Evolutionary conservation across 2,329 filamentous ascomycete genomes (phyloP).

Genomic region (Cladosporium halotolerans): DNA sequence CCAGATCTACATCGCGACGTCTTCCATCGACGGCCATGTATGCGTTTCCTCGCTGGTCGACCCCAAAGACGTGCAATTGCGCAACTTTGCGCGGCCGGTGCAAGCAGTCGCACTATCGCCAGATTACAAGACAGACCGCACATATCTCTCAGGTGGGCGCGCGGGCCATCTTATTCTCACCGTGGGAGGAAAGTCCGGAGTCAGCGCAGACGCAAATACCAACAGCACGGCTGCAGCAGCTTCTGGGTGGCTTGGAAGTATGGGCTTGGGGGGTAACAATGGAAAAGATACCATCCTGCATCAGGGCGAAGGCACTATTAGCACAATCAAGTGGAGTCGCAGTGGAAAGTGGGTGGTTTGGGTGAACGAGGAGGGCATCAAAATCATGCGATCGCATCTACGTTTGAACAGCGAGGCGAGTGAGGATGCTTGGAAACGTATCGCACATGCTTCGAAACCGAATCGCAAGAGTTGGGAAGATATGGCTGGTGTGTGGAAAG

Average conservation of each 20-base stretch:
- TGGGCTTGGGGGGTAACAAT: slow-evolving; percentile 67
- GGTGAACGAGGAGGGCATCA: slow-evolving; percentile 95
- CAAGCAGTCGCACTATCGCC: slow-evolving; percentile 91
- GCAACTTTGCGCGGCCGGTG: slow-evolving; percentile 89
- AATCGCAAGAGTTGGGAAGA: slow-evolving; percentile 86
- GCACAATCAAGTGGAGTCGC: slow-evolving; percentile 87
- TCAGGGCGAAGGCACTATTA: slow-evolving; percentile 85
- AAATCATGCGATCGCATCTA: slow-evolving; percentile 89
- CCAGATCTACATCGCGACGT: slow-evolving; percentile 86
- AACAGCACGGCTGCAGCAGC: slow-evolving; percentile 78
- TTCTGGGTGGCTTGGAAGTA: slow-evolving; percentile 76
- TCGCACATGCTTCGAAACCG: slow-evolving; percentile 85
- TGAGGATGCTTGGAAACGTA: slow-evolving; percentile 87
- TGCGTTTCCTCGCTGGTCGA: slow-evolving; percentile 85
- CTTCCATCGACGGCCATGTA: slow-evolving; percentile 92
- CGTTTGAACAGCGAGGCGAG: slow-evolving; percentile 68
- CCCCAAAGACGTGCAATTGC: slow-evolving; percentile 78
- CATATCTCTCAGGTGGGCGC: slow-evolving; percentile 83
- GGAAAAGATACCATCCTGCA: slow-evolving; percentile 85
- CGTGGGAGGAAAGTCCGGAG: slow-evolving; percentile 68
- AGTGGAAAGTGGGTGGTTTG: slow-evolving; percentile 89
- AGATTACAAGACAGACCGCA: slow-evolving; percentile 82
- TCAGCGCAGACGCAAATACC: slow-evolving; percentile 78
- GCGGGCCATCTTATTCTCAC: slow-evolving; percentile 86
- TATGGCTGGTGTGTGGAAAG: slow-evolving; percentile 95